These are phyloP conservation scores for Saccharomycopsis fibuligera DNA, from an alignment of 805 yeast genomes.

Conservation along the genomic window DNA sequence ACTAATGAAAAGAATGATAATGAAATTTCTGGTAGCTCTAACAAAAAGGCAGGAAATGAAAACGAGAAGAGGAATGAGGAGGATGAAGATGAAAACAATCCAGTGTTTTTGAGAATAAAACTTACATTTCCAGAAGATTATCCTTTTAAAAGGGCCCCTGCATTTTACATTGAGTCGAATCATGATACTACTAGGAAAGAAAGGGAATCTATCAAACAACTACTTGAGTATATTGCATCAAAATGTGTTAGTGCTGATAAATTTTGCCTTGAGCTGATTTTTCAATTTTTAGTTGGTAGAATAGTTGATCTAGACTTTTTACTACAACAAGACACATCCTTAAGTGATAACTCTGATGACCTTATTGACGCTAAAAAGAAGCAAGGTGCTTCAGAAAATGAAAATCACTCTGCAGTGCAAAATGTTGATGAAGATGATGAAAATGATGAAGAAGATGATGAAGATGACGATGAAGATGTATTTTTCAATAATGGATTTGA, in stretches of 20 bases:
- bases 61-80: background rate
- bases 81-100: background rate
- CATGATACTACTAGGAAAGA: constrained; percentile 52
- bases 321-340: background rate
- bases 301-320: constrained; percentile 39
- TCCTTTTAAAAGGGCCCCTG: constrained; percentile 50
- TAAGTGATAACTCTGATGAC: background rate
- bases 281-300: constrained; percentile 63
- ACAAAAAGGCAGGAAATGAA: background rate
- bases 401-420: background rate
- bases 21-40: background rate
- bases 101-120: constrained; percentile 58
- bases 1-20: background rate
- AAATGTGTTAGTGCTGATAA: constrained; percentile 49
- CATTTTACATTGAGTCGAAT: constrained; percentile 70
- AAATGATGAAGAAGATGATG: constrained; percentile 10
- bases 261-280: constrained; percentile 66
- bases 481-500: background rate
- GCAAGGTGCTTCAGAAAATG: background rate
- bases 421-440: constrained; percentile 7
- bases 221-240: constrained; percentile 48
- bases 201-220: constrained; percentile 43
- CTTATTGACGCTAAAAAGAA: background rate
- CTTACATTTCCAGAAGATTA: constrained; percentile 68
- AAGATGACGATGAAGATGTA: constrained; percentile 23